Percentiles rank a stretch among this genome's conserved stretches.
phyloP scores from a whole-genome alignment of 2,329 filamentous ascomycete genomes.

The Colletotrichum filicis region DNA sequence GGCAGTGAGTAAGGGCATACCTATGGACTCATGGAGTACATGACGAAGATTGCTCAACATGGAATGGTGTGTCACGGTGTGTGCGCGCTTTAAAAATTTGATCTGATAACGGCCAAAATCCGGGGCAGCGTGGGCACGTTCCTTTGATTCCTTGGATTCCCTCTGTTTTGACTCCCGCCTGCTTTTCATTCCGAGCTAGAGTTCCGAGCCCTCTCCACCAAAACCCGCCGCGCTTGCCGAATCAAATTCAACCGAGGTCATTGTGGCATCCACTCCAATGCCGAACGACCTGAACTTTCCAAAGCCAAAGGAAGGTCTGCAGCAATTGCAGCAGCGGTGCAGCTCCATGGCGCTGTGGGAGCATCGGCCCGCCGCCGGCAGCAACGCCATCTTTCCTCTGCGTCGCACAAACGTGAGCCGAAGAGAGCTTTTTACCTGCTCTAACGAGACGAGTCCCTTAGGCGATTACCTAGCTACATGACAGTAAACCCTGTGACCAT shows the following conservation, averaged over 20 bases:
- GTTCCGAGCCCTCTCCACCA: neutral
- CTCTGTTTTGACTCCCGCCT: no score
- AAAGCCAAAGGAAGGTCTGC: no score
- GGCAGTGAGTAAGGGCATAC: no score
- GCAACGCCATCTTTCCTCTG: neutral
- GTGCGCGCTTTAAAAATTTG: neutral
- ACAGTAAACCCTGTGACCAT: neutral
- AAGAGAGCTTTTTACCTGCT: neutral
- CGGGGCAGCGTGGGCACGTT: slow-evolving; percentile 3
- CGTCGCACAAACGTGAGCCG: slow-evolving; percentile 9
- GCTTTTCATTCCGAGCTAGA: neutral
- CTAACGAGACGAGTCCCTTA: neutral
- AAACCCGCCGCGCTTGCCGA: slow-evolving; percentile 23
- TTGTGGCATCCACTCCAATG: neutral
- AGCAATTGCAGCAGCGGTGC: neutral
- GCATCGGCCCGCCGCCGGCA: slow-evolving; percentile 1
- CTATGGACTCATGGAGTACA: neutral
- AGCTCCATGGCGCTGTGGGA: neutral
- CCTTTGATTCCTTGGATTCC: neutral
- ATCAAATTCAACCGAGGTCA: slow-evolving; percentile 30
- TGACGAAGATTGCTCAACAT: neutral
- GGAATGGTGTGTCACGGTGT: neutral
- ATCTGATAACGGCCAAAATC: slow-evolving; percentile 33
- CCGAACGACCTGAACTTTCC: neutral
- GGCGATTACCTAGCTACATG: neutral